Conservation (phyloP, 495 filamentous ascomycete species). For the Hyaloscypha finlandica region DNA sequence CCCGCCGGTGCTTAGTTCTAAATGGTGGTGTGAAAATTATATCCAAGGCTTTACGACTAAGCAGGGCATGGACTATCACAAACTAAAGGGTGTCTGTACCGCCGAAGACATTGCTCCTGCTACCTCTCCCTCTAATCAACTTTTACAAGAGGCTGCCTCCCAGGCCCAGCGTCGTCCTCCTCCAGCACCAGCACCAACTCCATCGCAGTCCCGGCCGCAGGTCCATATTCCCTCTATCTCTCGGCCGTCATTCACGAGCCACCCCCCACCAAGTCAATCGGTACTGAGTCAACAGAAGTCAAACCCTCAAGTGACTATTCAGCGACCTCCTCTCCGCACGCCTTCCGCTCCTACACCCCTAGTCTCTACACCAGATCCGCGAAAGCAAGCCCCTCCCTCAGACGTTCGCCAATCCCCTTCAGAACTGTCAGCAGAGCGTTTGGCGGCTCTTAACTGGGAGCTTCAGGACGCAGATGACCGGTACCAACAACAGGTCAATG, state of each 20-base stretch:
- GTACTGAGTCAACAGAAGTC: not conserved
- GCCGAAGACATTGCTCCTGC: slow-evolving; percentile 6
- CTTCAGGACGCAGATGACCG: slow-evolving; percentile 14
- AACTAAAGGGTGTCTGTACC: slow-evolving; percentile 13
- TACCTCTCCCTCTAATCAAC: slow-evolving; percentile 4
- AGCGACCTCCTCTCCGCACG: not conserved
- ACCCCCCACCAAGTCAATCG: not conserved
- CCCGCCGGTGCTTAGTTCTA: not conserved
- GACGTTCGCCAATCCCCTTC: slow-evolving; percentile 21
- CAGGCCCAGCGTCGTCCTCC: not conserved
- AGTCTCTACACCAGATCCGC: not conserved
- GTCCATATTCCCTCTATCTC: not conserved
- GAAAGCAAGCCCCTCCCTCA: slow-evolving; percentile 3
- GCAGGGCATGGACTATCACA: slow-evolving; percentile 22
- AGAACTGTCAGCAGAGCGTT: slow-evolving; percentile 22
- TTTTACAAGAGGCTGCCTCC: not conserved
- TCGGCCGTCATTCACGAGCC: not conserved
- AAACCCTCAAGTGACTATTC: not conserved
- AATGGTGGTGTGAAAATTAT: slow-evolving; percentile 20
- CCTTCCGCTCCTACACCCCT: not conserved
- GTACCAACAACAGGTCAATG: slow-evolving; percentile 7
- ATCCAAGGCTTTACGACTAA: slow-evolving; percentile 26
- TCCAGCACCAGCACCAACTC: not conserved
- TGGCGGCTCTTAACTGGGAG: slow-evolving; percentile 21
- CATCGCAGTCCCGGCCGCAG: no score